A percentile compares a stretch with the other conserved stretches of the same genome.
These are phyloP conservation scores for Turnera subulata DNA, from an alignment of 345 rosid genomes.

Conservation along the genomic window DNA sequence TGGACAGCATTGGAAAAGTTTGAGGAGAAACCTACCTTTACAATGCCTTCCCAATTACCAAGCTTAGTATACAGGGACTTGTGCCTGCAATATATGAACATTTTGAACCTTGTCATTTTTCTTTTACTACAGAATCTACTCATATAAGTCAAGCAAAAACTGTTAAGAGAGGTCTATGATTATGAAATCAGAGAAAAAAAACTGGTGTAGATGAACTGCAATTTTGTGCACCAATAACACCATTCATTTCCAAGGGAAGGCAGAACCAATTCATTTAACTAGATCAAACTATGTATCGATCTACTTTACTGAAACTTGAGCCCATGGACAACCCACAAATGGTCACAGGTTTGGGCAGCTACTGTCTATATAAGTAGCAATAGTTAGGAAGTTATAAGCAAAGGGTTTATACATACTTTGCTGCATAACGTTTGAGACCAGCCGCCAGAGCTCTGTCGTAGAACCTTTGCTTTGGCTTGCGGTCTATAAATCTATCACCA, in stretches of 20 bases:
- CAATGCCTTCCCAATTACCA: slow-evolving; percentile 24
- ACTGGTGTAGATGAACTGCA: not conserved
- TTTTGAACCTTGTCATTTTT: not conserved
- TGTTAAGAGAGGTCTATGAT: not conserved
- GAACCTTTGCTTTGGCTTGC: slow-evolving; percentile 26
- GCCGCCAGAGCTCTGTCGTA: slow-evolving; percentile 24
- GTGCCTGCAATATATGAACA: slow-evolving; percentile 29
- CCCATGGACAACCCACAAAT: too few species aligned
- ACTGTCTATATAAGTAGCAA: too few species aligned
- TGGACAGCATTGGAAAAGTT: too few species aligned
- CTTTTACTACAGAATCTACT: too few species aligned
- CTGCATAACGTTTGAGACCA: slow-evolving; percentile 38
- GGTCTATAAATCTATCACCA: slow-evolving; percentile 38
- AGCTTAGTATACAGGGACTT: slow-evolving; percentile 27
- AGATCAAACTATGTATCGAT: too few species aligned
- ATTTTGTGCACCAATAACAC: not conserved
- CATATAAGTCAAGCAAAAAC: not conserved
- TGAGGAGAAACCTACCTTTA: slow-evolving; percentile 9
- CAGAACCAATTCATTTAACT: too few species aligned
- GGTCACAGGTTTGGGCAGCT: too few species aligned
- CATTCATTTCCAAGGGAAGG: too few species aligned
- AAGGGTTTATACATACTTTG: slow-evolving; percentile 25
- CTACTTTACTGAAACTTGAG: too few species aligned
- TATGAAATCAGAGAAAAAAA: not conserved
- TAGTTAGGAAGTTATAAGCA: too few species aligned